Evolutionary conservation across 805 yeast genomes (phyloP).

Genomic region (Ascoidea rubescens): DNA sequence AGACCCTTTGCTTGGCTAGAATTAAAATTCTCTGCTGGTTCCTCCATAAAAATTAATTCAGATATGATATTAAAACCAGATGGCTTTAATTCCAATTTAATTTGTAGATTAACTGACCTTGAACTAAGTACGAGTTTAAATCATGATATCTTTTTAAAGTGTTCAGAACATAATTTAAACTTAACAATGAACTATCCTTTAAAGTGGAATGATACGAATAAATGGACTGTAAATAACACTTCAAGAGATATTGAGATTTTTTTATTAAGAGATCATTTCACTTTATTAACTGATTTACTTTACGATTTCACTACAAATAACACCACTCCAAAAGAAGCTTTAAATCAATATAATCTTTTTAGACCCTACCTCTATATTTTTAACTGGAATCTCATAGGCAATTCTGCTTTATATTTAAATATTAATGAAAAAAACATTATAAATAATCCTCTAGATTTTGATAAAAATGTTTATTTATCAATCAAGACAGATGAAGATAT

Average conservation of each 20-base stretch:
- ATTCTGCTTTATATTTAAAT: constrained; percentile 53
- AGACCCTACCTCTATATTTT: constrained; percentile 55
- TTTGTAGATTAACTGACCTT: constrained; percentile 32
- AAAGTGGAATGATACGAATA: constrained; percentile 68
- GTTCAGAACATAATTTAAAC: constrained; percentile 39
- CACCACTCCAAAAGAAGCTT: constrained; percentile 6
- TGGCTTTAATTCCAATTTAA: constrained; percentile 42
- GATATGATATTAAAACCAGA: constrained; percentile 38
- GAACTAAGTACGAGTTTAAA: constrained; percentile 77
- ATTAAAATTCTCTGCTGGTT: constrained; percentile 38
- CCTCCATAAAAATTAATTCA: constrained; percentile 31
- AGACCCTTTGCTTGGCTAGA: constrained; percentile 93
- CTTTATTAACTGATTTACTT: constrained; percentile 55
- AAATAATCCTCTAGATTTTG: constrained; percentile 75
- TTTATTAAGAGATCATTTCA: constrained; percentile 69
- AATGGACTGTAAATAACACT: constrained; percentile 47
- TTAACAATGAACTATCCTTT: constrained; percentile 59
- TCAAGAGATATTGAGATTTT: constrained; percentile 45
- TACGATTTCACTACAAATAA: constrained; percentile 50
- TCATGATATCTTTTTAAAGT: constrained; percentile 63
- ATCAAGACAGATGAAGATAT: constrained; percentile 48
- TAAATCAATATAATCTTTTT: constrained; percentile 57
- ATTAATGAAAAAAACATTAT: constrained; percentile 82
- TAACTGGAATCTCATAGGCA: constrained; percentile 40
- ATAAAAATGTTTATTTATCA: constrained; percentile 65